These are phyloP conservation scores for Oryza rufipogon DNA, from an alignment of 176 grass and related monocot genomes.

Conservation along the genomic window DNA sequence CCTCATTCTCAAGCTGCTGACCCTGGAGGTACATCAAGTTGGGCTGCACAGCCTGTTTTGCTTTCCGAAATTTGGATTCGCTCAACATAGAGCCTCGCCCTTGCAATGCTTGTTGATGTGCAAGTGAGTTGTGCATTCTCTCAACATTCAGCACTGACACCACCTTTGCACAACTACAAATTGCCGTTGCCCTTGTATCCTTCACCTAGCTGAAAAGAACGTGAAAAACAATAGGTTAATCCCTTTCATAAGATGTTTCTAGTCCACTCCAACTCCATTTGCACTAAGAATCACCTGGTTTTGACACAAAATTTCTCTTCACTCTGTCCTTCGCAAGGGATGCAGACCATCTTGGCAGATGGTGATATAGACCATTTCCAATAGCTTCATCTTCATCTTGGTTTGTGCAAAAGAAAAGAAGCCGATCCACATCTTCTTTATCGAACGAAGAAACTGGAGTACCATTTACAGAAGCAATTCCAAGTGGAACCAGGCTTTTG, in stretches of 20 bases:
- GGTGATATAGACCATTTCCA: constrained; percentile 8
- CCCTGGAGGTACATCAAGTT: constrained; percentile 67
- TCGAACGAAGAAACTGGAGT: constrained; percentile 71
- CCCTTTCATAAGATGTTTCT: neutral
- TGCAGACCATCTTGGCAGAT: constrained; percentile 52
- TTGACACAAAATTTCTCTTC: constrained; percentile 23
- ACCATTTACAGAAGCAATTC: constrained; percentile 70
- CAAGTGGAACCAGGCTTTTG: constrained; percentile 69
- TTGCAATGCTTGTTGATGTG: neutral
- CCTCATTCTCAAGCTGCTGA: constrained; percentile 57
- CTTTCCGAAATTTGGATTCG: constrained; percentile 10
- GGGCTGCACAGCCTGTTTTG: constrained; percentile 48
- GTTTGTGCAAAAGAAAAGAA: constrained; percentile 69
- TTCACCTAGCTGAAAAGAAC: neutral
- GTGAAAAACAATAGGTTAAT: neutral
- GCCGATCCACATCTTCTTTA: constrained; percentile 62
- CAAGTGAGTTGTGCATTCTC: neutral
- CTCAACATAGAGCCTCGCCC: neutral
- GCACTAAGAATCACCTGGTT: constrained; percentile 22
- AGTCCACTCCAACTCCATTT: constrained; percentile 32
- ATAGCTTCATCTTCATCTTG: constrained; percentile 38
- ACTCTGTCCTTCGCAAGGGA: constrained; percentile 47
- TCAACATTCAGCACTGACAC: neutral
- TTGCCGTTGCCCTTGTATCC: neutral
- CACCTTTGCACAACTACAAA: neutral